Conservation (phyloP, 2,329 filamentous ascomycete genomes). For the Paraphoma chrysanthemicola region DNA sequence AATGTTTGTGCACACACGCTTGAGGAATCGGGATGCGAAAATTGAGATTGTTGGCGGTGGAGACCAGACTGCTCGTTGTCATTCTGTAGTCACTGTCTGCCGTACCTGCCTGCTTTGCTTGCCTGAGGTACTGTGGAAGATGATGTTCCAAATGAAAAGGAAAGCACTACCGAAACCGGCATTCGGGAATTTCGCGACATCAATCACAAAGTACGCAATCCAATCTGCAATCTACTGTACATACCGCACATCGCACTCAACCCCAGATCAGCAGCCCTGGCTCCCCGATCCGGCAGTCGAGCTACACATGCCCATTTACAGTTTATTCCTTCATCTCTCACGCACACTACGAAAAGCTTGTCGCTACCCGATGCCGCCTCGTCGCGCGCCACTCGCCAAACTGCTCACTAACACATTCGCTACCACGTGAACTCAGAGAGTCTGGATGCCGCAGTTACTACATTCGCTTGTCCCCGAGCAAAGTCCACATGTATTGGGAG, state of each 20-base stretch:
- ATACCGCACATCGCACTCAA: neutral
- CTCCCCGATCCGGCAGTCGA: neutral
- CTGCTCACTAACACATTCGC: too few relatives aligned
- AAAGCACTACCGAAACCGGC: too few relatives aligned
- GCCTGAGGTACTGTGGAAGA: too few relatives aligned
- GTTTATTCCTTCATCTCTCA: neutral
- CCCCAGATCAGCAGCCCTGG: neutral
- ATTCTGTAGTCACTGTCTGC: neutral
- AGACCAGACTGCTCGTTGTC: neutral
- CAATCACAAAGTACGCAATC: constrained; percentile 3
- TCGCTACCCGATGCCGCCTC: neutral
- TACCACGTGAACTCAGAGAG: too few relatives aligned
- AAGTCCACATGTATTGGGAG: too few relatives aligned
- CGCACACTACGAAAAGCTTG: neutral
- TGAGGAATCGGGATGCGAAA: constrained; percentile 8
- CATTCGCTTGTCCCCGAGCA: too few relatives aligned
- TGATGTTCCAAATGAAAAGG: too few relatives aligned
- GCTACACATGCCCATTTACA: too few relatives aligned
- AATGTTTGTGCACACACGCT: neutral
- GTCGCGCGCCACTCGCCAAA: too few relatives aligned
- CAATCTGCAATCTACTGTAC: neutral
- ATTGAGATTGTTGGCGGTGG: neutral
- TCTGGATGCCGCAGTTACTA: too few relatives aligned
- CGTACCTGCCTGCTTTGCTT: too few relatives aligned
- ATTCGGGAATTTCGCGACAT: neutral